Conservation (phyloP, 805 yeast species). For the Lipomyces mesembrius region DNA sequence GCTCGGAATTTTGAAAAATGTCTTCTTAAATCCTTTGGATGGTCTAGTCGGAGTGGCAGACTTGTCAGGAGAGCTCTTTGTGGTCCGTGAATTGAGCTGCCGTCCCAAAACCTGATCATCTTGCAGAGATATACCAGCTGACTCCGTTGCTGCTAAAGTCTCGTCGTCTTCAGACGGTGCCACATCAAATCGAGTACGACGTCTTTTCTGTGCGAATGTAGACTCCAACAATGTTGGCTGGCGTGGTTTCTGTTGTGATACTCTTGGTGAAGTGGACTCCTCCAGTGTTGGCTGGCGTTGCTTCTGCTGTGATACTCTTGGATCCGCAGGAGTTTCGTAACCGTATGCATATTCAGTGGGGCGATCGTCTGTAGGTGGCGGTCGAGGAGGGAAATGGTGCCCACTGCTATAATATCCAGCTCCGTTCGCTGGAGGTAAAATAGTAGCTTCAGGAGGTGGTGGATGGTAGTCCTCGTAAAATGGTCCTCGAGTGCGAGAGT, state of each 20-base stretch:
- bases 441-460: constrained; percentile 24
- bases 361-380: neutral
- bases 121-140: neutral
- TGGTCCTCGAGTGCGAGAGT: constrained; percentile 1
- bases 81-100: neutral
- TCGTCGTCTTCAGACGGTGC: neutral
- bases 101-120: neutral
- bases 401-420: neutral
- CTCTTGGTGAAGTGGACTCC: neutral
- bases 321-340: neutral
- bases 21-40: constrained; percentile 24
- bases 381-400: constrained; percentile 1
- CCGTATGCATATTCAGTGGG: neutral
- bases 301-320: neutral
- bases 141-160: neutral
- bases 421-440: constrained; percentile 12
- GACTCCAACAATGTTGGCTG: neutral
- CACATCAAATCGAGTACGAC: constrained; percentile 15
- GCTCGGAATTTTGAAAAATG: constrained; percentile 33
- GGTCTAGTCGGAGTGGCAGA: neutral
- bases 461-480: constrained; percentile 22
- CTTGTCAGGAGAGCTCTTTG: neutral
- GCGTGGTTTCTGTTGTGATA: neutral
- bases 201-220: neutral
- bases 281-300: neutral